A percentile compares a stretch with the other conserved stretches of the same genome.
Evolutionary conservation across 2,329 filamentous ascomycete genomes (phyloP).

Genomic region (Trichoderma sp.): DNA sequence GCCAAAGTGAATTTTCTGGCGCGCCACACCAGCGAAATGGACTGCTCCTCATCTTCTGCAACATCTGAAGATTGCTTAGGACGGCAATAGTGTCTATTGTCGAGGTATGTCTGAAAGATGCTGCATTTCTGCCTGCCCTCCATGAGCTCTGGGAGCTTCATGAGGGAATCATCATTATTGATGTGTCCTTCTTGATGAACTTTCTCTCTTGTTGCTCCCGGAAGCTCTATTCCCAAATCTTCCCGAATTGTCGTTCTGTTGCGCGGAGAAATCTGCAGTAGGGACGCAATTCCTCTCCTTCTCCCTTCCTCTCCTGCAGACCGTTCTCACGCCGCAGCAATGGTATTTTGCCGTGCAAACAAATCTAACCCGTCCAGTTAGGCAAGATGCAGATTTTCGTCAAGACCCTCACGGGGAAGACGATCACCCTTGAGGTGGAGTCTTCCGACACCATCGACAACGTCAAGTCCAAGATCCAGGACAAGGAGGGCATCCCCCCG

Average conservation of each 20-base stretch:
- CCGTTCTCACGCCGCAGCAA: background rate
- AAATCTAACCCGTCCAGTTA: conserved; percentile 51
- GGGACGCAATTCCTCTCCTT: background rate
- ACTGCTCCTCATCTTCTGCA: conserved; percentile 42
- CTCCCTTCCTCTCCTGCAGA: background rate
- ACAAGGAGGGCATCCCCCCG: conserved; percentile 99
- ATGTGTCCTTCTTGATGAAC: conserved; percentile 44
- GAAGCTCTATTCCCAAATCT: background rate
- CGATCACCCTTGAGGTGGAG: conserved; percentile 99
- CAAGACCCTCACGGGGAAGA: conserved; percentile 96
- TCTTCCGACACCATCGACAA: conserved; percentile 99
- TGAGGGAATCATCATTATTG: conserved; percentile 35
- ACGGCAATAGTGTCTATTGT: conserved; percentile 62
- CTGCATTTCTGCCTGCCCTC: conserved; percentile 41
- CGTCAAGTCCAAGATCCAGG: conserved; percentile 98
- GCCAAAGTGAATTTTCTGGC: conserved; percentile 35
- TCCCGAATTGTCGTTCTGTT: background rate
- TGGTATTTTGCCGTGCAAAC: background rate
- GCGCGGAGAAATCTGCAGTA: conserved; percentile 21
- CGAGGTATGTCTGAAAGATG: conserved; percentile 64
- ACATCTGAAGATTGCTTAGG: conserved; percentile 65
- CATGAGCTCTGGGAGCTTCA: conserved; percentile 28
- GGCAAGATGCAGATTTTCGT: conserved; percentile 79
- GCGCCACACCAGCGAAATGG: conserved; percentile 38
- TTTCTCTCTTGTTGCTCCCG: conserved; percentile 25